Evolutionary conservation across 352 stramenopile genomes (phyloP), one percentile per base, ranked within the genome.

Genomic region (Pythium scleroteichum): DNA sequence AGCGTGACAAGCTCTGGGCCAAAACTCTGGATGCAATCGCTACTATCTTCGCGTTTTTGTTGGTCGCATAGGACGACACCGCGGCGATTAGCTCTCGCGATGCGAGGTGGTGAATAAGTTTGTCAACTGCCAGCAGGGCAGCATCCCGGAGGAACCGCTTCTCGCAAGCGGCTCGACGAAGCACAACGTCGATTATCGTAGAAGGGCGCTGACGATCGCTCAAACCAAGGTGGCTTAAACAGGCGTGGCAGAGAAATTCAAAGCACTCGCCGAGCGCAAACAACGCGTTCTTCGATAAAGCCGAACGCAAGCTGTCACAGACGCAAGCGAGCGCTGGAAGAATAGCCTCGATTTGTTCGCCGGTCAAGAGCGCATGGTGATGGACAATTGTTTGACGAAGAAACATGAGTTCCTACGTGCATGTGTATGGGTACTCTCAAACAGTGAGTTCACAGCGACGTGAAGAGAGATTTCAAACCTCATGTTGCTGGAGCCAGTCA

Each of bases 101-200:
- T 14, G 79, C 72, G 9, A 87, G 59, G 27, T 79, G 72, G 4
- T 35, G 20, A 17, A 75, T 68, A 13, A 89, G 59, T 13, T 85
- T 64, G 22, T 77, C 44, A 2, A 80, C 52, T 35, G 78, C 73
- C 26, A 65, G 61, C 8, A 64, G 33, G 9, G 83, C 81, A 0
- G 79, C 74, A 53, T 92, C 83, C 1, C 83, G 77, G 6, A 92
- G 53, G 39, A 92, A 91, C 17, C 73, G 73, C 59, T 92, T 92
- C 56, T 92, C 83, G 59, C 83, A 92, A 0, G 78, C 68, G 0
- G 77, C 74, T n/a, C 79, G 79, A 19, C 79, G 82, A 19, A 92
- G 61, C 26, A 92, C 44, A 1, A 80, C 67, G 44, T 90, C 78
- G 7, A 90, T 66, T 0, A 62, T 49, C 19, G 23, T 27, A 6